Conservation (phyloP, 2,329 filamentous ascomycete species). For the Diaporthe sp. region DNA sequence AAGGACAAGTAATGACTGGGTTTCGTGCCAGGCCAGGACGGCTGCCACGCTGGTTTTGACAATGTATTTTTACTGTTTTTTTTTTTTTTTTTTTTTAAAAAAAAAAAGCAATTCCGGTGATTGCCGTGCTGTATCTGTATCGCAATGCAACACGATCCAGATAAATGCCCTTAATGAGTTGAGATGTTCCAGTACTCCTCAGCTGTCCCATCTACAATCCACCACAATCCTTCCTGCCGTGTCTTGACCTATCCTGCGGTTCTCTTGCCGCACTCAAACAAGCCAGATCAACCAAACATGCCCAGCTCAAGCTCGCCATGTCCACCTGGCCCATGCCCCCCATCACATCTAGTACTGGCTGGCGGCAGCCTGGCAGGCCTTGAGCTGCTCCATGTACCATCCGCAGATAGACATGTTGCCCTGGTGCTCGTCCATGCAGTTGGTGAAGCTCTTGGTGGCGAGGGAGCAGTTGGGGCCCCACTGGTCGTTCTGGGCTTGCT, state of each 20-base stretch:
- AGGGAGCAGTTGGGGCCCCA: slow-evolving; percentile 77
- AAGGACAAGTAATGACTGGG: slow-evolving; percentile 34
- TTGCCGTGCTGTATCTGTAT: not conserved
- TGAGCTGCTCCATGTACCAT: slow-evolving; percentile 98
- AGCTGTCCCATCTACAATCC: not conserved
- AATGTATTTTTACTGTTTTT: slow-evolving; percentile 19
- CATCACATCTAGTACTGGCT: slow-evolving; percentile 69
- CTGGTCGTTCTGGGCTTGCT: slow-evolving; percentile 65
- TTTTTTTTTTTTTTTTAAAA: too few relatives aligned
- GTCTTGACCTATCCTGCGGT: not conserved
- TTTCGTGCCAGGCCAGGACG: not conserved
- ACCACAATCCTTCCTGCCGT: not conserved
- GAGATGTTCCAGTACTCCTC: slow-evolving; percentile 17
- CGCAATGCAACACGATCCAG: slow-evolving; percentile 26
- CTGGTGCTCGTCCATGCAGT: slow-evolving; percentile 95
- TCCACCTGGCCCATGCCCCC: not conserved
- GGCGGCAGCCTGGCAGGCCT: slow-evolving; percentile 85
- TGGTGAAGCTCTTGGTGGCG: slow-evolving; percentile 87
- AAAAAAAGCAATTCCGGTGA: slow-evolving; percentile 10
- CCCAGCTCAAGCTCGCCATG: not conserved
- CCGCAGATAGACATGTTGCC: slow-evolving; percentile 96
- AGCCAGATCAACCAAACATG: not conserved
- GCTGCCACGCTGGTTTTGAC: not conserved
- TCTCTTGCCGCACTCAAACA: not conserved
- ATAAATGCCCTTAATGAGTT: slow-evolving; percentile 25